phyloP scores from a whole-genome alignment of 2,329 filamentous ascomycete genomes.

The Podosphaera xanthii region DNA sequence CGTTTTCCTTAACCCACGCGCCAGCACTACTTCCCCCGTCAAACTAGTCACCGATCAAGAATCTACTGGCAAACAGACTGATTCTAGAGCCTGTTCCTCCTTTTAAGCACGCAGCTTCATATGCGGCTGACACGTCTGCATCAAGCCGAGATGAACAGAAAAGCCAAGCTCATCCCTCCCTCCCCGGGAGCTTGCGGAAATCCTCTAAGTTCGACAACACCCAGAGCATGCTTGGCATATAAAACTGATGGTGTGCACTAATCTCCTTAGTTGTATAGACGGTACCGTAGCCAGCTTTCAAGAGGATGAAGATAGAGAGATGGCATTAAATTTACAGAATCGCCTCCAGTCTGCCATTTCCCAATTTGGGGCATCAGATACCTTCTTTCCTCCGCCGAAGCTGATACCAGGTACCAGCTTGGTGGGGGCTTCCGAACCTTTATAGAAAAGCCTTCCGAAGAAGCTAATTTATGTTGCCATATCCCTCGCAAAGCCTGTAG shows the following conservation, averaged over 20 bases:
- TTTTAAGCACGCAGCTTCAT: not conserved
- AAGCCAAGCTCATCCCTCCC: not conserved
- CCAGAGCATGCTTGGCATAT: not conserved
- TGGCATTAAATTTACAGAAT: not conserved
- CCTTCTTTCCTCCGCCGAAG: not conserved
- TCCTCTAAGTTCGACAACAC: not conserved
- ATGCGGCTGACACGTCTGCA: not conserved
- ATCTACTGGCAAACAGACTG: not conserved
- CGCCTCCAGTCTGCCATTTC: not conserved
- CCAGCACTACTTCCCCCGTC: no score
- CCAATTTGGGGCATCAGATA: not conserved
- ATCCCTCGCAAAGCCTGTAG: not conserved
- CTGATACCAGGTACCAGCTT: not conserved
- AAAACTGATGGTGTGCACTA: not conserved
- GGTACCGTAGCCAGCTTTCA: not conserved
- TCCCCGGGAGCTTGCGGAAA: not conserved
- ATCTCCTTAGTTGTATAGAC: not conserved
- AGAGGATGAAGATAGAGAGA: not conserved
- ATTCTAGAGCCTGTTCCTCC: not conserved
- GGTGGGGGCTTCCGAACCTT: not conserved
- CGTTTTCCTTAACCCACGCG: no score
- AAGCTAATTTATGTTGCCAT: not conserved
- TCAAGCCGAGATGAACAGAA: not conserved
- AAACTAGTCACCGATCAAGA: no score
- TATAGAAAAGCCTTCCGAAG: not conserved